These are phyloP conservation scores for Clonostachys rhizophaga DNA, from an alignment of 2,329 filamentous ascomycete species.

Conservation along the genomic window DNA sequence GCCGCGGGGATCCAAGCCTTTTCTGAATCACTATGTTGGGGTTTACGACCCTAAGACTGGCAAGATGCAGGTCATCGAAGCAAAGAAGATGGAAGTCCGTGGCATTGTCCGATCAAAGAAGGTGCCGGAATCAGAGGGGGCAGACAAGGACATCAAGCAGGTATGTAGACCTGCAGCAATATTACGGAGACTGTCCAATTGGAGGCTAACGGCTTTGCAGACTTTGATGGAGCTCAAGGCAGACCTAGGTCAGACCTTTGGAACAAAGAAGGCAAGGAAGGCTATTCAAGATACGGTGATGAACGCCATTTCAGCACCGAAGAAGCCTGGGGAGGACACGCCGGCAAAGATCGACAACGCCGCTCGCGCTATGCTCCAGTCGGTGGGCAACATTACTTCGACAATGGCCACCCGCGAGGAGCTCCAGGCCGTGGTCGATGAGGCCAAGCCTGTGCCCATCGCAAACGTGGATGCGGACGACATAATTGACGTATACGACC, in stretches of 20 bases:
- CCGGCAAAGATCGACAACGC: slow-evolving; percentile 49
- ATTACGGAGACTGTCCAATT: slow-evolving; percentile 11
- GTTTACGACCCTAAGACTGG: slow-evolving; percentile 58
- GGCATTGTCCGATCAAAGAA: slow-evolving; percentile 52
- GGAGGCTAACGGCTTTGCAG: slow-evolving; percentile 22
- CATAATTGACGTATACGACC: slow-evolving; percentile 69
- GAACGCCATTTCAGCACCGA: slow-evolving; percentile 60
- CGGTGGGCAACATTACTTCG: slow-evolving; percentile 56
- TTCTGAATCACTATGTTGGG: slow-evolving; percentile 60
- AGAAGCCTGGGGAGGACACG: slow-evolving; percentile 21
- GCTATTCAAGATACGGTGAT: slow-evolving; percentile 63
- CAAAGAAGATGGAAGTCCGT: slow-evolving; percentile 59
- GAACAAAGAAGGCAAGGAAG: slow-evolving; percentile 83
- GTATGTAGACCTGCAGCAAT: slow-evolving; percentile 8
- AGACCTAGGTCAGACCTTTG: slow-evolving; percentile 72
- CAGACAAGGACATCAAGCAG: slow-evolving; percentile 17
- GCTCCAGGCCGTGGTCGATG: slow-evolving; percentile 59
- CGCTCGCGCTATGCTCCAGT: slow-evolving; percentile 55
- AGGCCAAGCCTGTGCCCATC: slow-evolving; percentile 67
- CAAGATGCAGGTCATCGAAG: slow-evolving; percentile 55
- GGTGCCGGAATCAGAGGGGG: slow-evolving; percentile 24
- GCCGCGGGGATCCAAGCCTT: slow-evolving; percentile 16
- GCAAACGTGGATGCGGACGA: slow-evolving; percentile 63
- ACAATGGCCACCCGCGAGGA: slow-evolving; percentile 65
- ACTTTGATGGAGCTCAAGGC: slow-evolving; percentile 58